Base-by-base conservation (phyloP, 805 yeast genomes). In the Jamesozyma hellenica region DNA sequence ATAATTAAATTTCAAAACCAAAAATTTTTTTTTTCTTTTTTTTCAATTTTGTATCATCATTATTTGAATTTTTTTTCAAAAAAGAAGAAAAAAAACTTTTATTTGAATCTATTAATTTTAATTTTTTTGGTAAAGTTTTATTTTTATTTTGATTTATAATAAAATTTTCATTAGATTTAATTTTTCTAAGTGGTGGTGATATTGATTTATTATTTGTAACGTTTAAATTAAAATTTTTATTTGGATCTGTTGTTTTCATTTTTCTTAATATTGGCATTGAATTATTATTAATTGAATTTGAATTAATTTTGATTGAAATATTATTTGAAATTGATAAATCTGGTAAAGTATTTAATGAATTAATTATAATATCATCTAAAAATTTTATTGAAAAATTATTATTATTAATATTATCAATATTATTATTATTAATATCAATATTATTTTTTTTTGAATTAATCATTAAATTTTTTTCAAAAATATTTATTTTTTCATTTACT, bases 401-500 rank as follows among this genome's bases (percentile, higher is more conserved):
- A 13, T 28, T 14, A 10, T 28, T 28, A n/a, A 10, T 21, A 21
- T 21, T 21, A 21, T 21, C 23, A 21, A 6, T 21, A 21, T 21
- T 8, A 21, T 21, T 21, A 21, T 21, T 21, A 21, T 21, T 21
- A 6, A 8, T 21, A 6, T 6, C 5, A 21, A 21, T n/a, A n/a
- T n/a, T n/a, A n/a, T n/a, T 21, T 17, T 27, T 21, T 17, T 37
- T 8, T 16, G 36, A 41, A 10, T 23, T 10, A 6, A 15, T 3
- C 19, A 33, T 35, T 18, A 60, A 29, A 8, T 38, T 28, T 12
- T 45, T 26, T 40, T 61, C 64, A 39, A 58, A 53, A 21, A 6
- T 21, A 16, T 46, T 49, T 38, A 36, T 46, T 51, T 60, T 52
- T 31, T 51, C 46, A 33, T 45, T 51, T 1, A 52, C 58, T 9